Evolutionary conservation across 2,329 filamentous ascomycete genomes (phyloP), one percentile per base, ranked within the genome.

Genomic region (Trichoderma harzianum): DNA sequence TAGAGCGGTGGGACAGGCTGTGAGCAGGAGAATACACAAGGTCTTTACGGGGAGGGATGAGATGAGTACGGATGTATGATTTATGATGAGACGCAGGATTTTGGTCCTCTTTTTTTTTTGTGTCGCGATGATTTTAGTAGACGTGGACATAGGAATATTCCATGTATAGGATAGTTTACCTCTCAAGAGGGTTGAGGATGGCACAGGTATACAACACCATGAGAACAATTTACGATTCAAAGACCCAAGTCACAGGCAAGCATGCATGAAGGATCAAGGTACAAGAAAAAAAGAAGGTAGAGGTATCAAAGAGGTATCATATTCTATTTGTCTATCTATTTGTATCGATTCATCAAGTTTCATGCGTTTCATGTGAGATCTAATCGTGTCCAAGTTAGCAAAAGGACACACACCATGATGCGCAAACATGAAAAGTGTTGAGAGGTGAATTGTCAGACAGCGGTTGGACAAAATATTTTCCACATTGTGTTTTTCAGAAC

Each of bases 381-480:
- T 69, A 32, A 62, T 18, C 8, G 34, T 62, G 67, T 53, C 34
- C n/a, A 16, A 58, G 68, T 70, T 64, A 70, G 68, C 60, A 58
- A 58, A 64, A 18, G 62, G 26, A 65, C 64, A 32, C 4, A 69
- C 32, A 55, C 58, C n/a, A 70, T 64, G 8, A 62, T 58, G 55
- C 43, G 65, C 36, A 58, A 67, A 61, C 24, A 51, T 26, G 24
- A 47, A 53, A 34, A 11, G n/a, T 32, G 36, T 26, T 34, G 26
- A 32, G 51, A 65, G 32, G 55, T 39, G 32, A 72, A 65, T 18
- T 73, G 60, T 93, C 91, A 93, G 91, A 93, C 90, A 93, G 91
- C 91, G 92, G 91, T 93, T 93, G 91, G 89, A 90, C 89, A 89
- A 75, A 89, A 83, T 83, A 84, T 80, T 85, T 87, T 92, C 91